These are phyloP conservation scores for Microcos paniculata DNA, from an alignment of 345 rosid species.

Conservation along the genomic window DNA sequence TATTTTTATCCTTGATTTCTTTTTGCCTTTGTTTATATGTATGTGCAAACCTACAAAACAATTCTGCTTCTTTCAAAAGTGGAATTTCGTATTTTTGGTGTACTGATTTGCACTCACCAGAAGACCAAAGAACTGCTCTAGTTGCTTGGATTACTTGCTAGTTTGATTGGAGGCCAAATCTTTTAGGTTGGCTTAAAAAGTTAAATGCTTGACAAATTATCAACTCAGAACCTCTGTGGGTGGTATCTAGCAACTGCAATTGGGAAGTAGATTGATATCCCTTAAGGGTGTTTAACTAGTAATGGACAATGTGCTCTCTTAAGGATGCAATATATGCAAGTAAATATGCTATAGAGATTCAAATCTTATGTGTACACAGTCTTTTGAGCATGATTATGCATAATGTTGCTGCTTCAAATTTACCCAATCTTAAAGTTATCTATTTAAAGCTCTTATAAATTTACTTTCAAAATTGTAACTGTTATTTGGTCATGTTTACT, in stretches of 20 bases:
- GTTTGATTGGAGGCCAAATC: not conserved
- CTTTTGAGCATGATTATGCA: not conserved
- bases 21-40: not conserved
- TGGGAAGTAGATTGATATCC: not conserved
- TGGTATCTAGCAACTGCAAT: not conserved
- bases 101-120: not conserved
- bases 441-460: not conserved
- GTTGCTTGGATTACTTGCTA: not conserved
- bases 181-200: not conserved
- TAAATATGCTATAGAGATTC: not conserved
- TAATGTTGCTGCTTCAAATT: not conserved
- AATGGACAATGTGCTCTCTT: not conserved
- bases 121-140: not conserved
- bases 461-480: not conserved
- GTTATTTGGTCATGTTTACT: slow-evolving; percentile 1
- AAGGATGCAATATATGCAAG: not conserved
- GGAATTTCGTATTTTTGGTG: not conserved
- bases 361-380: not conserved
- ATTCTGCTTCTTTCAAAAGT: not conserved
- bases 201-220: not conserved
- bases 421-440: not conserved
- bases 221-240: not conserved
- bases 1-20: not conserved
- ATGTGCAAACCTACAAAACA: not conserved
- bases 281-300: not conserved